Base-by-base conservation (phyloP, 768 basidiomycete species). In the Tremella yokohamensis region DNA sequence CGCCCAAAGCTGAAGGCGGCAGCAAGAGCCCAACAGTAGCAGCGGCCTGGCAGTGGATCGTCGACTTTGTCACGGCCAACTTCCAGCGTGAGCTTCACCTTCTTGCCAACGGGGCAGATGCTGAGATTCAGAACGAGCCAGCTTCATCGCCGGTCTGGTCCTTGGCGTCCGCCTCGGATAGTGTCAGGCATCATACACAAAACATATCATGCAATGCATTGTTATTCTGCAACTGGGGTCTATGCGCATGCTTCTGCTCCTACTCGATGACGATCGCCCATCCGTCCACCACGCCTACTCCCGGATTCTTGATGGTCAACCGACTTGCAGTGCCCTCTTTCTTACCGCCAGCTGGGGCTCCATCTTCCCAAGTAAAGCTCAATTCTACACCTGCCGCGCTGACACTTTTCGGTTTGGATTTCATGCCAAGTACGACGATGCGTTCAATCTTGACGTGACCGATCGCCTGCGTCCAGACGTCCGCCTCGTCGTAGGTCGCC, bases 11-110 rank as follows among this genome's bases (percentile, higher is more conserved):
- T 47, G 78, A 80, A 7, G 74, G 79, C 0, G 87, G 86, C 1
- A 72, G 72, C 9, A 81, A 72, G 59, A 81, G 77, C 50, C 81
- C 89, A 2, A 89, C 83, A 2, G 75, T 89, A 53, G 73, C 74
- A 18, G 82, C 84, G 1, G 69, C 87, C 22, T 89, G 87, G 83
- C 81, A 72, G 39, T 85, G 66, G 66, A 64, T 78, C 49, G 70
- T 77, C 40, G 80, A 89, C 76, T 96, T 97, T 79, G 78, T 97
- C 75, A 89, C 88, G 0, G 88, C 91, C 7, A 90, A 96, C 73
- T 93, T 97, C 77, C 93, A 91, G 70, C 87, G 86, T 76, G 58
- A 71, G 75, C 24, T 29, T 49, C 49, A 13, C 25, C 19, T 22
- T n/a, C 4, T 49, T 38, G 13, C 8, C 20, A 39, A 11, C 16